Percentiles rank a stretch among this genome's conserved stretches.
Evolutionary conservation across 768 basidiomycete species (phyloP).

Genomic region (Suillus decipiens): DNA sequence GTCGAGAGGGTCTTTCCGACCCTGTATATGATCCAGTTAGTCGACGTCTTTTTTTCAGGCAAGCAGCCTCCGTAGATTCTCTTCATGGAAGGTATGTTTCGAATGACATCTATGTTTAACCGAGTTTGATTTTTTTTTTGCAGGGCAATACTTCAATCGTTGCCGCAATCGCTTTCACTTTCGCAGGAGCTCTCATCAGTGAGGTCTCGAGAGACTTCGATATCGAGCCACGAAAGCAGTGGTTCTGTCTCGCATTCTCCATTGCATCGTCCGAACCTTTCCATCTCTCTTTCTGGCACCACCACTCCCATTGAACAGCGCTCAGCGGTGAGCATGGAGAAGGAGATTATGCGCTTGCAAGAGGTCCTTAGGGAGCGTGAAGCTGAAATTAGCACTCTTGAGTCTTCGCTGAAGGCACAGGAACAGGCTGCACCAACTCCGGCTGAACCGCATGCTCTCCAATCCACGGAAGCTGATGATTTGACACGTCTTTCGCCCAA

Average conservation of each 20-base stretch:
- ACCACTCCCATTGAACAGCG: conserved; percentile 53
- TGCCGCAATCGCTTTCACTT: conserved; percentile 92
- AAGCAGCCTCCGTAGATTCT: conserved; percentile 85
- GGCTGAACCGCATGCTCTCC: conserved; percentile 8
- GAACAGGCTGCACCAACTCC: conserved; percentile 18
- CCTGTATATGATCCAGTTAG: conserved; percentile 50
- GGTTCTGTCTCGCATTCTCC: conserved; percentile 65
- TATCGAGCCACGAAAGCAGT: conserved; percentile 74
- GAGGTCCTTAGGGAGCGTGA: conserved; percentile 90
- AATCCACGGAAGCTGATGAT: conserved; percentile 20
- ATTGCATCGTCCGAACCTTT: conserved; percentile 56
- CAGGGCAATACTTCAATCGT: conserved; percentile 91
- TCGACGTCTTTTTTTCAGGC: conserved; percentile 82
- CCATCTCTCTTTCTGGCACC: conserved; percentile 50
- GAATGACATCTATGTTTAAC: conserved; percentile 14
- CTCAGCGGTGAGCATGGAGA: conserved; percentile 83
- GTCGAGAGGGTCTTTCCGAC: conserved; percentile 44
- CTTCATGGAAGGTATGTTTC: conserved; percentile 75
- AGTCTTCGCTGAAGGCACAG: conserved; percentile 49
- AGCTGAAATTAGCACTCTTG: conserved; percentile 81
- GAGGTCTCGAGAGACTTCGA: conserved; percentile 82
- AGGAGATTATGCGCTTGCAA: conserved; percentile 94
- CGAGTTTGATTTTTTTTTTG: conserved; percentile 19
- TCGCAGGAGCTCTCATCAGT: conserved; percentile 95
- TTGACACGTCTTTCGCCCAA: conserved; percentile 60